A percentile compares a stretch with the other conserved stretches of the same genome.
Evolutionary conservation across 176 grass and related monocot species (phyloP).

Genomic region (Hyparrhenia diplandra): DNA sequence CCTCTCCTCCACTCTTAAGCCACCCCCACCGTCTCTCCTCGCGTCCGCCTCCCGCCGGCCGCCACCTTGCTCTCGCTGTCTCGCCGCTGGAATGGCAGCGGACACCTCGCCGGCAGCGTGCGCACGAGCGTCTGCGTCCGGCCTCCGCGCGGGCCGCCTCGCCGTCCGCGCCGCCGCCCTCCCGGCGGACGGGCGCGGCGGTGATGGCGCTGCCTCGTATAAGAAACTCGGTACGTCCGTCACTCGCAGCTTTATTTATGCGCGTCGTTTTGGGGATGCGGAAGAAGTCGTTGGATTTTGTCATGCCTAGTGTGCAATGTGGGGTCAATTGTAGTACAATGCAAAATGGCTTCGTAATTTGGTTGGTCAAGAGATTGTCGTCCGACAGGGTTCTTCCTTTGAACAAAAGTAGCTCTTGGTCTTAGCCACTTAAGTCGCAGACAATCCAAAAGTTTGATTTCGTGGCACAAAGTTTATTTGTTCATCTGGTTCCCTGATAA

Average conservation of each 20-base stretch:
- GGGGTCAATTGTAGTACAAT: background rate
- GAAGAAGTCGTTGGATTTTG: background rate
- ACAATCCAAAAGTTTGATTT: background rate
- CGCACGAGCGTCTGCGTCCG: background rate
- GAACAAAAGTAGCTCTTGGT: background rate
- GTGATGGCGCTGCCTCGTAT: slow-evolving; percentile 26
- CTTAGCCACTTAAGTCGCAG: background rate
- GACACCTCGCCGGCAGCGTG: slow-evolving; percentile 3
- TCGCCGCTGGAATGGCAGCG: background rate
- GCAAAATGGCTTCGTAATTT: background rate
- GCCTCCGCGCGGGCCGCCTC: slow-evolving; percentile 2
- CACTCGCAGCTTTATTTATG: background rate
- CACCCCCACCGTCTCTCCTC: background rate
- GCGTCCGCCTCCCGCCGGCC: background rate
- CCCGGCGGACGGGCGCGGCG: slow-evolving; percentile 32
- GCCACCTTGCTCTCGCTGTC: background rate
- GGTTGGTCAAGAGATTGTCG: background rate
- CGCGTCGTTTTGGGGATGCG: background rate
- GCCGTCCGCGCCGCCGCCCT: slow-evolving; percentile 17
- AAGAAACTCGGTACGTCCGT: slow-evolving; percentile 40
- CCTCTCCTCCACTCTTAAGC: background rate
- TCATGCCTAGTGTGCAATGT: background rate
- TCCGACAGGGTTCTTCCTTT: background rate
- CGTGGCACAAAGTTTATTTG: background rate
- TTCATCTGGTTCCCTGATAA: background rate